Percentiles rank a stretch among this genome's conserved stretches.
Conservation (phyloP, 495 filamentous ascomycete species). For the Penicillium canariense region DNA sequence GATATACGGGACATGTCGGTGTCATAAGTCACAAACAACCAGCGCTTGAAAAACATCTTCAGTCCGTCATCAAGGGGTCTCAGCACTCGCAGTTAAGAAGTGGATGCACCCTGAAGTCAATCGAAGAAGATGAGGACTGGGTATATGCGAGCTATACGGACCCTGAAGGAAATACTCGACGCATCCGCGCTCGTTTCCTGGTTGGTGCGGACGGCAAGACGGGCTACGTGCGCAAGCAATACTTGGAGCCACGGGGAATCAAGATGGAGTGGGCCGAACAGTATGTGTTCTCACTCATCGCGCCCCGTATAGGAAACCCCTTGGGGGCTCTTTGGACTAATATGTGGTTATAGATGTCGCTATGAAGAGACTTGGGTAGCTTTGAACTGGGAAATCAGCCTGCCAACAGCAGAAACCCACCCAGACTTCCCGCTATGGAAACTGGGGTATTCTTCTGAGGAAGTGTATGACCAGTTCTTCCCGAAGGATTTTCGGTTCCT, state of each 20-base stretch:
- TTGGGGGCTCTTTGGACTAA: too few species aligned
- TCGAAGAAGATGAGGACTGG: constrained; percentile 8
- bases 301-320: neutral
- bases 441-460: constrained; percentile 41
- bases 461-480: constrained; percentile 52
- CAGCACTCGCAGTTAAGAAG: neutral
- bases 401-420: constrained; percentile 47
- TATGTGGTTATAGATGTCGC: constrained; percentile 18
- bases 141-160: constrained; percentile 20
- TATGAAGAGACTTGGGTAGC: constrained; percentile 55
- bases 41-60: constrained; percentile 23
- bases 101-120: constrained; percentile 20
- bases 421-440: constrained; percentile 49
- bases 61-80: neutral
- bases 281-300: constrained; percentile 11
- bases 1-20: constrained; percentile 35
- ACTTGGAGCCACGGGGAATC: constrained; percentile 43
- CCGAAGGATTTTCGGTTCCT: constrained; percentile 46
- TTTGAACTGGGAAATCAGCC: constrained; percentile 44
- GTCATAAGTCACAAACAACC: constrained; percentile 35
- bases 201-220: constrained; percentile 52
- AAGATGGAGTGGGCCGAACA: constrained; percentile 36
- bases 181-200: constrained; percentile 36
- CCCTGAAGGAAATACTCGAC: constrained; percentile 16
- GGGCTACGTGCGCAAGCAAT: constrained; percentile 47